phyloP scores from a whole-genome alignment of 1,139 yeast species.

The Lodderomyces jiufengensis region DNA sequence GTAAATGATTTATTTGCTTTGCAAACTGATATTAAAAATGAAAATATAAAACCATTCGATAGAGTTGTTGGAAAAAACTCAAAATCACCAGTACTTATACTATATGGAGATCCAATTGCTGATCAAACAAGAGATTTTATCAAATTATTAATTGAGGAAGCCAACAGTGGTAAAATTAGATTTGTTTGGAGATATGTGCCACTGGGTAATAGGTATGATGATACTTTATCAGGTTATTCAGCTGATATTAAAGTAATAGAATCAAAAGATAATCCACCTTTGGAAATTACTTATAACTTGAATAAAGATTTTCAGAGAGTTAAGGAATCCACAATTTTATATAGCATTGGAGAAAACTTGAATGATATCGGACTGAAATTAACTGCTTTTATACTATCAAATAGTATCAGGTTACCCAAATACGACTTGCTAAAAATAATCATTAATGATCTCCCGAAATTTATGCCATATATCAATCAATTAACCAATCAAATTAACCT shows the following conservation, averaged over 20 bases:
- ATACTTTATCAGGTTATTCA: constrained; percentile 61
- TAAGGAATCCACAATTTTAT: constrained; percentile 18
- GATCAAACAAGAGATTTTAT: constrained; percentile 55
- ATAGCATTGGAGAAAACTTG: constrained; percentile 27
- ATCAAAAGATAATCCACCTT: constrained; percentile 57
- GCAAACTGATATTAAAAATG: constrained; percentile 15
- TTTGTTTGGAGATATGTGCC: constrained; percentile 75
- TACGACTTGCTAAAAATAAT: constrained; percentile 33
- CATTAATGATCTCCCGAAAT: constrained; percentile 51
- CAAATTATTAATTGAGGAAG: constrained; percentile 54
- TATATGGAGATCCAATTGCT: constrained; percentile 54
- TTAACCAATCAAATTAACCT: constrained; percentile 13
- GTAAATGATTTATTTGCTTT: constrained; percentile 68
- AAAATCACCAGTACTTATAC: constrained; percentile 37
- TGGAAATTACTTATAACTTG: constrained; percentile 7
- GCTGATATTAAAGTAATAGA: constrained; percentile 58
- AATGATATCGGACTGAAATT: constrained; percentile 43
- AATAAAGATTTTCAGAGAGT: constrained; percentile 11
- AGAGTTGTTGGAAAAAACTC: constrained; percentile 50
- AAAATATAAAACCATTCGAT: constrained; percentile 39
- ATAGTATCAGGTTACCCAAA: constrained; percentile 23
- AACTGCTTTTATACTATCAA: constrained; percentile 38
- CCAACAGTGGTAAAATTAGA: constrained; percentile 61
- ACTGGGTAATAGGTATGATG: constrained; percentile 17
- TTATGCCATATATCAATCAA: constrained; percentile 31